phyloP scores from a whole-genome alignment of 2,329 filamentous ascomycete species.

The Beauveria asiatica region DNA sequence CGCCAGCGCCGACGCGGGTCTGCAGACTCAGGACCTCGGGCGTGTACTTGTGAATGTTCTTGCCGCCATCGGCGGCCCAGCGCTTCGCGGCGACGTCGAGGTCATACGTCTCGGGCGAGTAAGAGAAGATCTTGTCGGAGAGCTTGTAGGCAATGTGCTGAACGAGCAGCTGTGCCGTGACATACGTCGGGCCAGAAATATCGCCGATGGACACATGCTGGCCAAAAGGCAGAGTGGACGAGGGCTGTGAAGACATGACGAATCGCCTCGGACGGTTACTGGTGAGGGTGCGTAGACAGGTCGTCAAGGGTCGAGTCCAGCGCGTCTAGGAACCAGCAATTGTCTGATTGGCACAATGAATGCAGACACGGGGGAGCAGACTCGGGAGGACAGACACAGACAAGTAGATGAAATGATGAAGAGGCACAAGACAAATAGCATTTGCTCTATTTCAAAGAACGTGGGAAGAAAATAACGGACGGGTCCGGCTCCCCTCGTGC shows the following conservation, averaged over 20 bases:
- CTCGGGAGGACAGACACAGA: not conserved
- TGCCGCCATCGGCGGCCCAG: constrained; percentile 62
- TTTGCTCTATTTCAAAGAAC: constrained; percentile 1
- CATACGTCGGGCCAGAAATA: constrained; percentile 82
- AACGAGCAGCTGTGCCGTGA: constrained; percentile 85
- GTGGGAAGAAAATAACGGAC: not conserved
- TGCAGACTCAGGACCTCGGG: constrained; percentile 75
- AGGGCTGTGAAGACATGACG: constrained; percentile 31
- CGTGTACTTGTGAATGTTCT: constrained; percentile 74
- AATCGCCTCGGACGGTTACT: not conserved
- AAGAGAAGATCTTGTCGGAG: constrained; percentile 95
- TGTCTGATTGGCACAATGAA: not conserved
- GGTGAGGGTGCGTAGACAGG: not conserved
- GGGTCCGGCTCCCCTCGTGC: constrained; percentile 1
- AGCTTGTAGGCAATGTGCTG: constrained; percentile 94
- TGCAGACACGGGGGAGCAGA: not conserved
- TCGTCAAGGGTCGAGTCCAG: not conserved
- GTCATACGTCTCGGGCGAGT: constrained; percentile 89
- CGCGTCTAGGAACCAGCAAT: not conserved
- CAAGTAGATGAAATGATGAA: not conserved
- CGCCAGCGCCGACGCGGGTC: constrained; percentile 80
- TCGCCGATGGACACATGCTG: constrained; percentile 44
- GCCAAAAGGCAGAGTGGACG: constrained; percentile 49
- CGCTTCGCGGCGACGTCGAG: constrained; percentile 73
- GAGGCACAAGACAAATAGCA: constrained; percentile 1